phyloP scores from a whole-genome alignment of 78 protist genomes.

The Trichosphaerium sp. region DNA sequence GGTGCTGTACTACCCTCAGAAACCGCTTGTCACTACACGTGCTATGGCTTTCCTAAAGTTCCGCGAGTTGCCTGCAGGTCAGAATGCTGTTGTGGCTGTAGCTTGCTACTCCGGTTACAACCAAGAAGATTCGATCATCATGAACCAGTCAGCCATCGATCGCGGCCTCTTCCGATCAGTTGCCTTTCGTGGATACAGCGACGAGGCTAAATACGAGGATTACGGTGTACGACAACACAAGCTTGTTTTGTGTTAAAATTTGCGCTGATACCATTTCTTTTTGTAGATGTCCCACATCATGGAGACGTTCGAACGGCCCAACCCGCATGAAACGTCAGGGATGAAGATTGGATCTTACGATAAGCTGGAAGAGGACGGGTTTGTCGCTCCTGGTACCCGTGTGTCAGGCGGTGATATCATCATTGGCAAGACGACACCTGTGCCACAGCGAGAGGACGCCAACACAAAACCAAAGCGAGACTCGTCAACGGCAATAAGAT shows the following conservation, averaged over 20 bases:
- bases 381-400: slow-evolving; percentile 85
- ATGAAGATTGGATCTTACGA: slow-evolving; percentile 47
- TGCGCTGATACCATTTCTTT: background rate
- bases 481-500: slow-evolving; percentile 43
- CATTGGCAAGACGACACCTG: slow-evolving; percentile 90
- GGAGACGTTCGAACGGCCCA: slow-evolving; percentile 73
- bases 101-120: slow-evolving; percentile 98
- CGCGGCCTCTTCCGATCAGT: slow-evolving; percentile 96
- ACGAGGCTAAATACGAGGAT: slow-evolving; percentile 35
- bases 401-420: slow-evolving; percentile 90
- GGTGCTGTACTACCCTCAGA: slow-evolving; percentile 97
- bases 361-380: slow-evolving; percentile 96
- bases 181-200: slow-evolving; percentile 70
- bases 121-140: slow-evolving; percentile 98
- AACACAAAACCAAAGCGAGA: slow-evolving; percentile 50
- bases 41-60: slow-evolving; percentile 91
- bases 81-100: slow-evolving; percentile 95
- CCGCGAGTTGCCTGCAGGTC: slow-evolving; percentile 97
- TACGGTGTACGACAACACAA: background rate
- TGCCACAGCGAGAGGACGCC: slow-evolving; percentile 15
- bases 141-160: slow-evolving; percentile 94
- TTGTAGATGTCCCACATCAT: background rate
- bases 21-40: slow-evolving; percentile 93
- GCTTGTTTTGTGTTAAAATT: background rate
- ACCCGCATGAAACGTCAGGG: slow-evolving; percentile 30